Evolutionary conservation across 2,329 filamentous ascomycete genomes (phyloP).

Genomic region (Monosporascus sp.): DNA sequence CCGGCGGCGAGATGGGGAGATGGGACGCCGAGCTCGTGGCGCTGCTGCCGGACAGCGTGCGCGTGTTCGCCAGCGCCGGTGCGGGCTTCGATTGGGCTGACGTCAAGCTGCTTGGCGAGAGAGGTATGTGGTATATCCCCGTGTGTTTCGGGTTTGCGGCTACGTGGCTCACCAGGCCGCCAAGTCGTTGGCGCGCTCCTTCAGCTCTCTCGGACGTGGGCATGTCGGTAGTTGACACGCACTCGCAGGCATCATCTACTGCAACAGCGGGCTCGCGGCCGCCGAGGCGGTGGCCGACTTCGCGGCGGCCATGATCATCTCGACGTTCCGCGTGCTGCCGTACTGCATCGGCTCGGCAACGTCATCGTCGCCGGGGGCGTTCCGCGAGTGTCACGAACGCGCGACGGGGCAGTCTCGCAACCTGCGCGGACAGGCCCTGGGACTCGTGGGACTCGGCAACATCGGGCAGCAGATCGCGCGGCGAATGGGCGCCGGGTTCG

Average conservation of each 20-base stretch:
- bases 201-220: background rate
- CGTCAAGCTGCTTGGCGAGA: slow-evolving; percentile 52
- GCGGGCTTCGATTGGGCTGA: slow-evolving; percentile 61
- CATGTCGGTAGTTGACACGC: background rate
- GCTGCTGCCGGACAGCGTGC: slow-evolving; percentile 46
- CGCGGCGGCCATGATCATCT: slow-evolving; percentile 62
- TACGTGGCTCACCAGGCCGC: too few relatives aligned
- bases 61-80: slow-evolving; percentile 54
- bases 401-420: slow-evolving; percentile 58
- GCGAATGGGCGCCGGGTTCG: slow-evolving; percentile 51
- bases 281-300: slow-evolving; percentile 71
- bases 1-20: slow-evolving; percentile 58
- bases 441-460: slow-evolving; percentile 65
- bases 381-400: slow-evolving; percentile 54
- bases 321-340: slow-evolving; percentile 61
- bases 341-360: slow-evolving; percentile 58
- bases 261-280: slow-evolving; percentile 65
- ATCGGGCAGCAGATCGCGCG: slow-evolving; percentile 59
- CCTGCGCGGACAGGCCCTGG: slow-evolving; percentile 55
- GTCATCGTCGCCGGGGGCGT: slow-evolving; percentile 31
- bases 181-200: too few relatives aligned
- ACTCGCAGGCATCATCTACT: slow-evolving; percentile 58
- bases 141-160: too few relatives aligned
- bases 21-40: slow-evolving; percentile 56
- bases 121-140: slow-evolving; percentile 35